Evolutionary conservation across 2,329 filamentous ascomycete genomes (phyloP).

Genomic region (Paramyrothecium sp.): DNA sequence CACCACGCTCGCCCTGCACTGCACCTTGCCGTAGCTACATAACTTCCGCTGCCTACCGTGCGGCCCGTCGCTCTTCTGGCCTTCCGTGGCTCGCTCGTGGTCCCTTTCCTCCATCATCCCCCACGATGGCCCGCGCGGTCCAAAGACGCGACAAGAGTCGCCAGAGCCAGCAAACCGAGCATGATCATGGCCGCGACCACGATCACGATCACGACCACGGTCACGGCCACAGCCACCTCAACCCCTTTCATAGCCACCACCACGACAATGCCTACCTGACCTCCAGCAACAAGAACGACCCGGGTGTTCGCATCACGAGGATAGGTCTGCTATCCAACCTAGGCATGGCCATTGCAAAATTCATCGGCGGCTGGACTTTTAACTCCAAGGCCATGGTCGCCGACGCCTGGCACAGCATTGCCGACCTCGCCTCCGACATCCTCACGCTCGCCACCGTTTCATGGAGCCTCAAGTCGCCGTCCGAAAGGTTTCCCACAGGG

Average conservation of each 20-base stretch:
- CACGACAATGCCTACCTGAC: constrained; percentile 92
- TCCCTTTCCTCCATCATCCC: constrained; percentile 7
- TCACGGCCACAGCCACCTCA: constrained; percentile 50
- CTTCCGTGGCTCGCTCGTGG: neutral
- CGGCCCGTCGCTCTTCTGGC: neutral
- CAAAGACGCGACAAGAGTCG: constrained; percentile 22
- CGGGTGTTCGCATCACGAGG: constrained; percentile 61
- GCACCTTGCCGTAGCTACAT: neutral
- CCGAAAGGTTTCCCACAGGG: constrained; percentile 79
- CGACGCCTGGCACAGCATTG: constrained; percentile 93
- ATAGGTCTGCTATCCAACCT: constrained; percentile 75
- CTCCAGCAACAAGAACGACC: constrained; percentile 75
- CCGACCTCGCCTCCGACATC: constrained; percentile 91
- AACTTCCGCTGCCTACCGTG: neutral
- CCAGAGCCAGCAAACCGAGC: constrained; percentile 14
- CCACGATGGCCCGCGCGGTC: constrained; percentile 25
- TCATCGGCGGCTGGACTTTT: constrained; percentile 88
- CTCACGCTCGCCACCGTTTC: constrained; percentile 93
- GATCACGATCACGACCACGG: constrained; percentile 39
- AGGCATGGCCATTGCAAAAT: constrained; percentile 91
- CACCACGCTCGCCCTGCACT: neutral
- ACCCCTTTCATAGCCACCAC: constrained; percentile 68
- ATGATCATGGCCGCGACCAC: constrained; percentile 18
- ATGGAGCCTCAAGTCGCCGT: constrained; percentile 84
- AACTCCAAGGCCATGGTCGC: constrained; percentile 91